These are phyloP conservation scores for Urtica urens DNA, from an alignment of 306 rosid species.

Conservation along the genomic window DNA sequence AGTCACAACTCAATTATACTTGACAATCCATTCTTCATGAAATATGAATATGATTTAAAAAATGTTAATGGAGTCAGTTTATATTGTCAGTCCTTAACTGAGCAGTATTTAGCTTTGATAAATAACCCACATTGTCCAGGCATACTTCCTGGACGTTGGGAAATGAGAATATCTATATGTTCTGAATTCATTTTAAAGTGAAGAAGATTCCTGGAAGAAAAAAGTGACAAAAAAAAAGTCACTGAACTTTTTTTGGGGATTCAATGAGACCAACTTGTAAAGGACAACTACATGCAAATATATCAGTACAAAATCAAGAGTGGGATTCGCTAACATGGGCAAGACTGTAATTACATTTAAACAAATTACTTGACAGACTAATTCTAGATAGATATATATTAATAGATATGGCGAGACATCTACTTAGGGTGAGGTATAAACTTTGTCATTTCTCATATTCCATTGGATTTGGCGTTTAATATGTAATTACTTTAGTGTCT, in stretches of 20 bases:
- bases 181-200: background rate
- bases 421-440: too few relatives aligned
- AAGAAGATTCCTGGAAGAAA: constrained; percentile 1
- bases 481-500: too few relatives aligned
- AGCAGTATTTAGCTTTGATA: too few relatives aligned
- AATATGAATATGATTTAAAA: too few relatives aligned
- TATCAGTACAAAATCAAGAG: background rate
- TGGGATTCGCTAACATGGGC: constrained; percentile 6
- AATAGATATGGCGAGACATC: too few relatives aligned
- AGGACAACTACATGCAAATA: background rate
- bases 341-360: too few relatives aligned
- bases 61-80: too few relatives aligned
- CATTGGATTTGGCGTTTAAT: background rate
- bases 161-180: background rate
- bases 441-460: too few relatives aligned
- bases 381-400: too few relatives aligned
- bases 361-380: too few relatives aligned
- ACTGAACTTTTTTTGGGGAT: constrained; percentile 1
- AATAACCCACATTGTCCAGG: too few relatives aligned
- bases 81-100: too few relatives aligned
- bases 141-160: background rate
- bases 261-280: background rate
- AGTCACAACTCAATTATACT: background rate
- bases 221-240: background rate
- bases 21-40: background rate